Base-by-base conservation (phyloP, 331 rosid genomes). In the Quercus lobata region DNA sequence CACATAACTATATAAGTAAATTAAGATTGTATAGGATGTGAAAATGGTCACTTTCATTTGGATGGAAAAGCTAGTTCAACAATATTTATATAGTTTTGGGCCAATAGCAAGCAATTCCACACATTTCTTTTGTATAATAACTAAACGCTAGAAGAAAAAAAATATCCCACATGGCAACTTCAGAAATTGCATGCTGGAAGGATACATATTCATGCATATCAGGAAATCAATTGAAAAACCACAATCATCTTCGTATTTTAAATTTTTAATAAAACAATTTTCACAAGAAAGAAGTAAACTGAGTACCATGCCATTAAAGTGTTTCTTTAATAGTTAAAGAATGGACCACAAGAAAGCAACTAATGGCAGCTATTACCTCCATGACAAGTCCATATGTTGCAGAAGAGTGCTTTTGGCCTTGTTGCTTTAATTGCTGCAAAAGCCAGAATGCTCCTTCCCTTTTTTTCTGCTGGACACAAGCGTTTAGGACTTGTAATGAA, bases 381-480 rank as follows among this genome's bases (percentile, higher is more conserved):
- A 95, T 95, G 69, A 92, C 94, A 34, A 95, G 93, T 83, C 96
- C 98, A 81, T 91, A 90, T 22, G 98, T 92, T 22, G 96, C 71
- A 65, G 90, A 57, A 14, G 89, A 81, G 82, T 94, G 97, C 57
- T 80, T 85, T 65, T 84, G 63, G 69, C 86, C 76, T 76, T 81
- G 87, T 75, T 84, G 76, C 92, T 92, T 89, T 78, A 95, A 86
- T 82, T 93, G 96, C 87, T 95, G 93, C 81, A 95, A 80, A 80
- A 95, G 96, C 96, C 97, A 95, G 85, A 92, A 92, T 81, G 96
- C 97, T 21, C 97, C 99, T 86, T 95, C 97, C 96, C 97, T 91
- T 76, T 93, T 91, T 84, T 90, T 89, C 83, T 84, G 84, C 79
- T 87, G 92, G 83, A 85, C 85, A 79, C 97, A 92, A 55, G 97